phyloP scores from a whole-genome alignment of 2,329 filamentous ascomycete species.

The Chalara sp. region DNA sequence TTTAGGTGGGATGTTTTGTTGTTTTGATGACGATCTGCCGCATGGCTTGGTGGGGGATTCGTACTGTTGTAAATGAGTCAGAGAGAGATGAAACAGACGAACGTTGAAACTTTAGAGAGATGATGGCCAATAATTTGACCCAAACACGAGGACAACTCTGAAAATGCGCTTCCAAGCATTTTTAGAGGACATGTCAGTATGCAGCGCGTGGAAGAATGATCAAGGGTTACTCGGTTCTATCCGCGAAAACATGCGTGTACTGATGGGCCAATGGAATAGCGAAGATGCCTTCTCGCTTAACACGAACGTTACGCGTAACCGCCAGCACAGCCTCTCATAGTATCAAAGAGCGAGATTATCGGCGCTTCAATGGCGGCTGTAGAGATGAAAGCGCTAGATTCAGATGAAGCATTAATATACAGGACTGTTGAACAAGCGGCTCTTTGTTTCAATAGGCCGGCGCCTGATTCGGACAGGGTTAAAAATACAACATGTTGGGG shows the following conservation, averaged over 20 bases:
- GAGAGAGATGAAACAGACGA: constrained; percentile 19
- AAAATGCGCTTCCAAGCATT: constrained; percentile 7
- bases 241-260: constrained; percentile 12
- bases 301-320: constrained; percentile 25
- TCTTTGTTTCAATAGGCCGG: constrained; percentile 16
- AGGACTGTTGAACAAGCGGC: constrained; percentile 9
- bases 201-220: constrained; percentile 18
- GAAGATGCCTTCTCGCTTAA: constrained; percentile 13
- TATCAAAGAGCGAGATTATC: background rate
- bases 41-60: constrained; percentile 15
- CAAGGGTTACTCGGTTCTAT: constrained; percentile 11
- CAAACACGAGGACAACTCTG: constrained; percentile 17
- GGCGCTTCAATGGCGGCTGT: constrained; percentile 22
- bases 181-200: constrained; percentile 11
- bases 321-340: constrained; percentile 8
- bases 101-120: constrained; percentile 19
- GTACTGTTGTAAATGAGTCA: constrained; percentile 22
- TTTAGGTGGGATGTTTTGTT: background rate
- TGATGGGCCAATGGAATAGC: constrained; percentile 13
- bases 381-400: constrained; percentile 17
- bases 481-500: constrained; percentile 8
- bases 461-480: constrained; percentile 7
- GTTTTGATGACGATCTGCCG: constrained; percentile 14
- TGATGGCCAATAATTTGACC: constrained; percentile 9
- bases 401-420: constrained; percentile 3